phyloP scores from a whole-genome alignment of 2,329 filamentous ascomycete genomes.

The Chaetomium olivaceum region DNA sequence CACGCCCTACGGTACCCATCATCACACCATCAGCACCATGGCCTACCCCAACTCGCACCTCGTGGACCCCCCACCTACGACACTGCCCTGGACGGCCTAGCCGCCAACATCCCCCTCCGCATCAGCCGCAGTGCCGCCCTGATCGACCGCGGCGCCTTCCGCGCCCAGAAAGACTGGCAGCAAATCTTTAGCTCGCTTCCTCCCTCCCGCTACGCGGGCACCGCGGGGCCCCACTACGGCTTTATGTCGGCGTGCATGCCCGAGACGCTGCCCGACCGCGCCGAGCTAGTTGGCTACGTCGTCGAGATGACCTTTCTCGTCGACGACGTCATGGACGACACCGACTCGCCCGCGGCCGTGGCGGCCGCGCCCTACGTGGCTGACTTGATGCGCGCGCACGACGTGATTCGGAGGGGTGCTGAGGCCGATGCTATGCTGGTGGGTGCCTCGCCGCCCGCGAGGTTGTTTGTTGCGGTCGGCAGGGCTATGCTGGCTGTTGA shows the following conservation, averaged over 20 bases:
- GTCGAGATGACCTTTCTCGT: slow-evolving; percentile 15
- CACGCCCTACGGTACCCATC: too few species aligned
- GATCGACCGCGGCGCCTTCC: slow-evolving; percentile 19
- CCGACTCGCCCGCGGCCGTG: background rate
- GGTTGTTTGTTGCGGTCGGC: background rate
- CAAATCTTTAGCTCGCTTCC: background rate
- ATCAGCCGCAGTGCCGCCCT: slow-evolving; percentile 6
- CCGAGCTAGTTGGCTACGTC: slow-evolving; percentile 19
- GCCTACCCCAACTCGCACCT: background rate
- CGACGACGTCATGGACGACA: slow-evolving; percentile 21
- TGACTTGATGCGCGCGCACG: background rate
- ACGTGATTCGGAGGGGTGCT: background rate
- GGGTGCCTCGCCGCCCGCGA: background rate
- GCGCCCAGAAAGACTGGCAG: slow-evolving; percentile 22
- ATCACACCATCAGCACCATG: background rate
- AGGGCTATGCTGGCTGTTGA: background rate
- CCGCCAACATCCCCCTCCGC: slow-evolving; percentile 11
- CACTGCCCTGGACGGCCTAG: slow-evolving; percentile 7
- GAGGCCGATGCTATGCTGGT: background rate
- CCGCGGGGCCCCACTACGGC: slow-evolving; percentile 10
- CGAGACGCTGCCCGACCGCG: slow-evolving; percentile 17
- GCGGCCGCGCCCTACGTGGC: slow-evolving; percentile 1
- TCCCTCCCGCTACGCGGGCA: slow-evolving; percentile 2
- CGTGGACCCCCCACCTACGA: slow-evolving; percentile 3
- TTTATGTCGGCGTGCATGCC: background rate